These are phyloP conservation scores for Wickerhamiella spandovensis DNA, from an alignment of 805 yeast species.

Conservation along the genomic window DNA sequence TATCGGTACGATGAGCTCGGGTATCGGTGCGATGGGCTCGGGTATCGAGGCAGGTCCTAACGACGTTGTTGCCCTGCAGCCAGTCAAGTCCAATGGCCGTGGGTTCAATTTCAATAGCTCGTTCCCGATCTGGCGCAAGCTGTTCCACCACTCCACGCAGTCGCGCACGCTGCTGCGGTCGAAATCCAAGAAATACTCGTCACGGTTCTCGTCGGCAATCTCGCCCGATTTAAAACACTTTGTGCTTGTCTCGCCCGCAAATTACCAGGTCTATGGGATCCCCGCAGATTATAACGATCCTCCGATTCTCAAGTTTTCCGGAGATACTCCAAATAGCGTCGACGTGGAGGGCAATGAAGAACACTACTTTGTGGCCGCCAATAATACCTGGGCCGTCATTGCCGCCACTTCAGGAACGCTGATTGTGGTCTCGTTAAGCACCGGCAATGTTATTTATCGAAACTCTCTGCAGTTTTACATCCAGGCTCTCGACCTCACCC, in stretches of 20 bases:
- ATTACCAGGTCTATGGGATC: constrained; percentile 62
- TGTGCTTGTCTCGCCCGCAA: constrained; percentile 50
- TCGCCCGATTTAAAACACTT: constrained; percentile 53
- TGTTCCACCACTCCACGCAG: constrained; percentile 41
- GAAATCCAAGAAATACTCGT: constrained; percentile 19
- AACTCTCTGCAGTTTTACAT: constrained; percentile 63
- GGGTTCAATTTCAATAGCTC: constrained; percentile 46
- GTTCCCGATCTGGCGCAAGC: constrained; percentile 67
- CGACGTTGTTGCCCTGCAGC: neutral
- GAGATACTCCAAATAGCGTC: constrained; percentile 36
- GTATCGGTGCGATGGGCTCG: neutral
- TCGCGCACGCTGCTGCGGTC: constrained; percentile 36
- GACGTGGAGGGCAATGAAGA: constrained; percentile 6
- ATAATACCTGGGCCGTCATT: constrained; percentile 46
- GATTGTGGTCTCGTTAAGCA: constrained; percentile 45
- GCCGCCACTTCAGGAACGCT: constrained; percentile 64
- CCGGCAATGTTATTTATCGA: constrained; percentile 55
- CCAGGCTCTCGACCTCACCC: constrained; percentile 61
- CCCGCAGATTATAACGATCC: constrained; percentile 31
- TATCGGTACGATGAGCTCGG: too few relatives aligned
- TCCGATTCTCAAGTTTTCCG: constrained; percentile 54
- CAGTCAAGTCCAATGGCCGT: neutral
- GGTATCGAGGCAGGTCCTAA: neutral
- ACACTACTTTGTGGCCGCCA: constrained; percentile 26
- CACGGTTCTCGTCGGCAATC: constrained; percentile 31